Evolutionary conservation across 2,329 filamentous ascomycete species (phyloP).

Genomic region (Calonectria honghensis): DNA sequence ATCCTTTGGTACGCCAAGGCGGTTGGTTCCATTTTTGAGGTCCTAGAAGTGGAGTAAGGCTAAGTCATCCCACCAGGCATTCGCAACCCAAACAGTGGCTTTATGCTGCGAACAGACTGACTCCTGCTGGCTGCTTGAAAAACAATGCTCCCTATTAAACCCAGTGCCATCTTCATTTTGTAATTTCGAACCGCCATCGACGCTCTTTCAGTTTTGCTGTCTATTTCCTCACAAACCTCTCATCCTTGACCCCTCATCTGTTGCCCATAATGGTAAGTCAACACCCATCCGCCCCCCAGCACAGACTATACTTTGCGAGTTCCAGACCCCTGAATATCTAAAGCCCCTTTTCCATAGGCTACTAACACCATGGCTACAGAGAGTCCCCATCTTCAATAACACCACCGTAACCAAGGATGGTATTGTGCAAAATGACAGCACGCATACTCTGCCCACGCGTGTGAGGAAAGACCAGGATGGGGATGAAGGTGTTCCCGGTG

Average conservation of each 20-base stretch:
- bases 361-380: slow-evolving; percentile 37
- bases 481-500: slow-evolving; percentile 13
- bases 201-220: neutral
- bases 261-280: slow-evolving; percentile 32
- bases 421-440: slow-evolving; percentile 14
- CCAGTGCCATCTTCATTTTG: slow-evolving; percentile 7
- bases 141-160: slow-evolving; percentile 1
- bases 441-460: slow-evolving; percentile 26
- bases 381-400: slow-evolving; percentile 45
- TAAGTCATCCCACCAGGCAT: neutral
- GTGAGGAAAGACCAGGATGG: slow-evolving; percentile 27
- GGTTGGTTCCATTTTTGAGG: neutral
- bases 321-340: slow-evolving; percentile 16
- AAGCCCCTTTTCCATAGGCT: neutral
- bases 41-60: slow-evolving; percentile 5
- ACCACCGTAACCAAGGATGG: slow-evolving; percentile 24
- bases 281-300: neutral
- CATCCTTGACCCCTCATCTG: neutral
- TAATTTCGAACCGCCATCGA: neutral
- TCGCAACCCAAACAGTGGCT: neutral
- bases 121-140: neutral
- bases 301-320: neutral
- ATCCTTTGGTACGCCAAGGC: neutral
- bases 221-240: neutral
- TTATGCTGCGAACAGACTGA: neutral